Evolutionary conservation across 2,329 filamentous ascomycete genomes (phyloP).

Genomic region (Colletotrichum destructivum): DNA sequence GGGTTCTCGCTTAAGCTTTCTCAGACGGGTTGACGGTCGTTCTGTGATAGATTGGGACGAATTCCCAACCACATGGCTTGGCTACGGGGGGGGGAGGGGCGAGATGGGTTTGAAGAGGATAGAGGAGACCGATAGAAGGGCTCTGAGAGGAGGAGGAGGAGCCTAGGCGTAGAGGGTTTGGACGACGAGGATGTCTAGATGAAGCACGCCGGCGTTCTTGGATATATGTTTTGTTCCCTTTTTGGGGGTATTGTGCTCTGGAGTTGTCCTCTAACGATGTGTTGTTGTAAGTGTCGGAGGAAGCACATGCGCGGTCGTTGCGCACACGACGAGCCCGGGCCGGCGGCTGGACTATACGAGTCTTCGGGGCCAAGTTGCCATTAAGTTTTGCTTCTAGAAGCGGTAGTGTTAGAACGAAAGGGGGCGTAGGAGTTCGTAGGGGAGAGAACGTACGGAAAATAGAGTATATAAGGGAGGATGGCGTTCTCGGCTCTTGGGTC

Average conservation of each 20-base stretch:
- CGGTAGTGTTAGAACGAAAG: too few species aligned
- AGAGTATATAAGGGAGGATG: slow-evolving; percentile 30
- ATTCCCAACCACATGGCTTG: not conserved
- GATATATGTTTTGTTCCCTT: slow-evolving; percentile 15
- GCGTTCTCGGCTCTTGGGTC: slow-evolving; percentile 4
- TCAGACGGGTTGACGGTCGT: not conserved
- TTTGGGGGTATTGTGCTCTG: not conserved
- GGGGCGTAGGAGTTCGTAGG: slow-evolving; percentile 13
- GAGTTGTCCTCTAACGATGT: not conserved
- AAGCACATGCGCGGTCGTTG: not conserved
- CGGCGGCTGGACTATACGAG: not conserved
- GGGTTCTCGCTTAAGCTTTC: slow-evolving; percentile 2
- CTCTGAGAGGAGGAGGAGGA: not conserved
- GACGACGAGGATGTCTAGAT: slow-evolving; percentile 22
- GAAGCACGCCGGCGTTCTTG: slow-evolving; percentile 29
- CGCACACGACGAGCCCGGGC: slow-evolving; percentile 1
- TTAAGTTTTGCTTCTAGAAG: slow-evolving; percentile 5
- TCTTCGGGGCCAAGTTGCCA: slow-evolving; percentile 3
- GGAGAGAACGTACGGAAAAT: too few species aligned
- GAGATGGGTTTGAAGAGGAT: not conserved
- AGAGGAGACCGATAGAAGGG: not conserved
- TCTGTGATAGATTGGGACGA: not conserved
- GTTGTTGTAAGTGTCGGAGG: not conserved
- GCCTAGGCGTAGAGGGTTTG: slow-evolving; percentile 9
- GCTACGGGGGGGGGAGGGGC: too few species aligned